Evolutionary conservation across 2,329 filamentous ascomycete species (phyloP).

Genomic region (Neonectria hederae): DNA sequence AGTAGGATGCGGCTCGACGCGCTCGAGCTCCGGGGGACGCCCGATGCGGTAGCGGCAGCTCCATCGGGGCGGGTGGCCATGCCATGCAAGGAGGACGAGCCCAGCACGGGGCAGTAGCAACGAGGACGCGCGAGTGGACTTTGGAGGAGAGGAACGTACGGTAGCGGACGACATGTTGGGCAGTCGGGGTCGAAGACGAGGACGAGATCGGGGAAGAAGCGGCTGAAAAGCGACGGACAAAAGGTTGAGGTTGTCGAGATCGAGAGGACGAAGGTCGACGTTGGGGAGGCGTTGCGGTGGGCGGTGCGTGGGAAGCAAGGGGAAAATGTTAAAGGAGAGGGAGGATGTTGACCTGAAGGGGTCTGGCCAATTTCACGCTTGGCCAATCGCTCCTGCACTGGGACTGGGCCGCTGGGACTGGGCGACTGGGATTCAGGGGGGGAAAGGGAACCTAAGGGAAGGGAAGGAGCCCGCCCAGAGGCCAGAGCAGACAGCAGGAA

Average conservation of each 20-base stretch:
- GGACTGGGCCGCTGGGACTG: constrained; percentile 16
- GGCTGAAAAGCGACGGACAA: constrained; percentile 32
- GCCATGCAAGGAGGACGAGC: constrained; percentile 16
- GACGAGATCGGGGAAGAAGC: constrained; percentile 28
- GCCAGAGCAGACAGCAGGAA: constrained; percentile 8
- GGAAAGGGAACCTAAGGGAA: constrained; percentile 31
- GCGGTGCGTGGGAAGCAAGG: constrained; percentile 44
- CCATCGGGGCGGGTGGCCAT: constrained; percentile 31
- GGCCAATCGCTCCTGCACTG: constrained; percentile 45
- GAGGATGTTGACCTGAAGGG: constrained; percentile 43
- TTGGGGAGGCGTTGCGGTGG: constrained; percentile 38
- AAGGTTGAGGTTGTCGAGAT: constrained; percentile 34
- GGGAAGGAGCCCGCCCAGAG: constrained; percentile 16
- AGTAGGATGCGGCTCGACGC: constrained; percentile 21
- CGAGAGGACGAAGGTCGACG: constrained; percentile 26
- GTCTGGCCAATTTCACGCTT: constrained; percentile 46
- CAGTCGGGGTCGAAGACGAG: constrained; percentile 21
- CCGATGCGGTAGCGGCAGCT: constrained; percentile 38
- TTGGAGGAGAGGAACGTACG: constrained; percentile 41
- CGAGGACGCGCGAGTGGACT: constrained; percentile 14
- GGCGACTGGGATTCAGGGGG: constrained; percentile 41
- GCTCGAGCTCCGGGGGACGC: constrained; percentile 28
- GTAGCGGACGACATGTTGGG: constrained; percentile 47
- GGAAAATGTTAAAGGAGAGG: constrained; percentile 47
- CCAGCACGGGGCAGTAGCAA: constrained; percentile 28